Evolutionary conservation across 208 protist species (phyloP), one percentile per base, ranked within the genome.

Genomic region (Naegleria lovaniensis): DNA sequence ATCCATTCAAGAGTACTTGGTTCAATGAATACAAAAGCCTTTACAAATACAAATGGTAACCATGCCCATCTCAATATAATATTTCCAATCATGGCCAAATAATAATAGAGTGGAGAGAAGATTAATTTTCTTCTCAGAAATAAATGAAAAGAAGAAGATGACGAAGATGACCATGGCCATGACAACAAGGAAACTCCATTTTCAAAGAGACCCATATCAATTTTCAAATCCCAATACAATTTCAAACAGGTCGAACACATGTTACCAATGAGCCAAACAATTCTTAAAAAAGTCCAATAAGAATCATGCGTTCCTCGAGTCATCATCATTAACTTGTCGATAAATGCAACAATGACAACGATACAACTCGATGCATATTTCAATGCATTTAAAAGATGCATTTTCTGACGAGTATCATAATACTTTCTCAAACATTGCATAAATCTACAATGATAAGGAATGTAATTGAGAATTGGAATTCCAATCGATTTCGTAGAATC

Each of bases 191-290:
- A 19, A 58, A 15, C 15, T 58, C 15, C 15, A 5, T 19, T 67
- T 19, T 67, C 40, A 2, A 90, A 90, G 9, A 90, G 33, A 33
- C 76, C 75, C 88, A 39, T 59, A 90, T 90, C 88, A 15, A 39
- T 58, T 7, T 22, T 6, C 6, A 86, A n/a, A 58, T 90, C 88
- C 88, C 88, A 90, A 58, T 76, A 58, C n/a, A 41, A 85, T 16
- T 90, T 90, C 5, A 51, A 86, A 51, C 13, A 76, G 7, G 88
- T 90, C 1, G 55, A 67, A 67, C 4, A 29, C 4, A 67, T 67
- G 19, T 67, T 67, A 22, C 4, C 22, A 67, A 67, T 67, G 22
- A 67, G 11, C 11, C 22, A 67, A 1, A 67, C 1, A 67, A 67
- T 67, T 29, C 55, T 15, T 19, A 67, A 19, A 29, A 19, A 1